Conservation (phyloP, 202 grass and related monocot species). For the Eragrostis tef region DNA sequence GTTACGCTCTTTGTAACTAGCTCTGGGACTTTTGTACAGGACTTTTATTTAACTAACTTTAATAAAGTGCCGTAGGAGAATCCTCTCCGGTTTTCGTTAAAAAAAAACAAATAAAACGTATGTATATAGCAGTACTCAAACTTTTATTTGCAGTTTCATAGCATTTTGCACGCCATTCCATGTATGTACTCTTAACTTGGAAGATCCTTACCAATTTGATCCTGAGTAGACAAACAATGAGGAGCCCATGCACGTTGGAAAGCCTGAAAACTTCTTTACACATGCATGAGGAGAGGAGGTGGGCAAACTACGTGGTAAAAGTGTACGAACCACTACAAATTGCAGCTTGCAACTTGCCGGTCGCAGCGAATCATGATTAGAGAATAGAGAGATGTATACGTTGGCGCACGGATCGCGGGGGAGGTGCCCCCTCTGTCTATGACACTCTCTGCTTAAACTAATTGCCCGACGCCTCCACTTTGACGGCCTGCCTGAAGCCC, state of each 20-base stretch:
- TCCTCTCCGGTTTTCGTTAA: too few relatives aligned
- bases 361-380: constrained; percentile 12
- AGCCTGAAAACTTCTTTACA: not conserved
- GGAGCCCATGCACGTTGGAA: not conserved
- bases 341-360: constrained; percentile 2
- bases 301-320: not conserved
- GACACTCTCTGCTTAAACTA: constrained; percentile 48
- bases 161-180: not conserved
- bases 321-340: not conserved
- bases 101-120: too few relatives aligned
- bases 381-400: constrained; percentile 11
- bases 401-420: constrained; percentile 43
- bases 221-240: not conserved
- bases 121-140: too few relatives aligned
- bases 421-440: constrained; percentile 33
- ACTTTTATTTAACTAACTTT: too few relatives aligned
- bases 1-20: too few relatives aligned
- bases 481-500: constrained; percentile 43
- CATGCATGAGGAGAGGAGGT: not conserved
- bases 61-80: too few relatives aligned
- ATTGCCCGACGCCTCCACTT: constrained; percentile 31
- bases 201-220: not conserved
- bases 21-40: too few relatives aligned
- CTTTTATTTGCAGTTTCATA: not conserved
- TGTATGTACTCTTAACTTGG: too few relatives aligned